Evolutionary conservation across 257 asterid species (phyloP).

Genomic region (Nicotiana tabacum): DNA sequence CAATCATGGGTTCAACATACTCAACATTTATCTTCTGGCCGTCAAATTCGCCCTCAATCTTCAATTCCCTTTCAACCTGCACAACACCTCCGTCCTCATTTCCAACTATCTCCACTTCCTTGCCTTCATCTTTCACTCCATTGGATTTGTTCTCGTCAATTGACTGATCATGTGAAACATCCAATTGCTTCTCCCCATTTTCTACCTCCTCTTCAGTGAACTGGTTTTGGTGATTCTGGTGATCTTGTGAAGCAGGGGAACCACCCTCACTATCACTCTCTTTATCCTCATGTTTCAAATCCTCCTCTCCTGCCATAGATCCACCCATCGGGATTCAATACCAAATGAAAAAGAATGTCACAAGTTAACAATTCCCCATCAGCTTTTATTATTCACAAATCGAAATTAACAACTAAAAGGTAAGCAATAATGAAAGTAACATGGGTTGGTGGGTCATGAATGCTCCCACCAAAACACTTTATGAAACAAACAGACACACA

Average conservation of each 20-base stretch:
- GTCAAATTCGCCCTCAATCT: constrained; percentile 24
- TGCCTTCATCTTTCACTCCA: constrained; percentile 8
- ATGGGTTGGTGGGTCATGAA: constrained; percentile 10
- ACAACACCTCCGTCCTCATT: constrained; percentile 16
- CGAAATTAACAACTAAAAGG: neutral
- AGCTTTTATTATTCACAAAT: constrained; percentile 4
- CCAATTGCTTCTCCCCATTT: constrained; percentile 22
- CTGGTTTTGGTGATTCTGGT: constrained; percentile 22
- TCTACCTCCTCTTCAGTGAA: constrained; percentile 31
- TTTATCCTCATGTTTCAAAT: constrained; percentile 29
- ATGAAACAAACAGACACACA: neutral
- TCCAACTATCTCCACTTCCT: neutral
- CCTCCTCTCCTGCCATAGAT: constrained; percentile 48
- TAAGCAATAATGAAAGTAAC: neutral
- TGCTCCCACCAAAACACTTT: neutral
- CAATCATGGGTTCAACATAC: constrained; percentile 22
- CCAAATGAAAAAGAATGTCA: neutral
- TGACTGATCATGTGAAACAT: constrained; percentile 1
- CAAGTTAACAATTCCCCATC: neutral
- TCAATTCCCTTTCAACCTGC: constrained; percentile 26
- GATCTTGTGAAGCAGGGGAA: constrained; percentile 34
- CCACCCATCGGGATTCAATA: constrained; percentile 23
- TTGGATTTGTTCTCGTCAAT: constrained; percentile 11
- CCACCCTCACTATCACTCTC: constrained; percentile 37
- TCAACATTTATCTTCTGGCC: constrained; percentile 18